These are phyloP conservation scores for Cladosporium sp. DNA, from an alignment of 2,329 filamentous ascomycete species.

Conservation along the genomic window DNA sequence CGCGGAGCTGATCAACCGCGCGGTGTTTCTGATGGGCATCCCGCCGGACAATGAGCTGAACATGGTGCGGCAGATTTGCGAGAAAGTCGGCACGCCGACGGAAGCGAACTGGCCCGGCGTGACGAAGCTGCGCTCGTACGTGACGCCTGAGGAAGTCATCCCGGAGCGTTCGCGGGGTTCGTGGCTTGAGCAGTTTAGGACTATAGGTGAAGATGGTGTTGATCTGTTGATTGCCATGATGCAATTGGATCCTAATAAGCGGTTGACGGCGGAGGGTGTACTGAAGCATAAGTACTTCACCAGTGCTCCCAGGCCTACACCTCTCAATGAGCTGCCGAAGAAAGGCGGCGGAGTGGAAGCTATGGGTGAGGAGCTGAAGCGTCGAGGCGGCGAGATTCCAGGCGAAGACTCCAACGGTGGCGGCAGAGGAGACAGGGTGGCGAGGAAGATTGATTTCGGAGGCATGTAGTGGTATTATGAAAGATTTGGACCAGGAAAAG, in stretches of 20 bases:
- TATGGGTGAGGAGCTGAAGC: conserved; percentile 79
- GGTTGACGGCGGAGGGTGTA: conserved; percentile 74
- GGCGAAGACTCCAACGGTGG: conserved; percentile 45
- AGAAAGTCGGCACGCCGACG: conserved; percentile 83
- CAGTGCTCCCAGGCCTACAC: conserved; percentile 77
- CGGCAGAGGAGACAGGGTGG: conserved; percentile 68
- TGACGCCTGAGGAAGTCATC: conserved; percentile 64
- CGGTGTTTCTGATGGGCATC: conserved; percentile 69
- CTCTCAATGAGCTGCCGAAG: conserved; percentile 75
- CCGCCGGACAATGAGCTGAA: conserved; percentile 77
- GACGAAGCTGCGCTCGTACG: conserved; percentile 74
- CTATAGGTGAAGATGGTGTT: conserved; percentile 77
- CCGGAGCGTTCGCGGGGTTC: conserved; percentile 66
- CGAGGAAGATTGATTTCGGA: conserved; percentile 79
- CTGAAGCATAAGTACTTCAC: conserved; percentile 86
- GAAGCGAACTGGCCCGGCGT: conserved; percentile 97
- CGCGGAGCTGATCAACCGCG: conserved; percentile 81
- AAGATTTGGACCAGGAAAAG: background rate
- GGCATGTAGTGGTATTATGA: conserved; percentile 23
- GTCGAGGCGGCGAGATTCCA: conserved; percentile 70
- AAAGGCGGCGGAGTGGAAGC: conserved; percentile 73
- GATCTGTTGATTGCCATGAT: conserved; percentile 87
- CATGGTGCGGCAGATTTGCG: conserved; percentile 80
- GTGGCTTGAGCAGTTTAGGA: conserved; percentile 75
- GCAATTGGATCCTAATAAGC: conserved; percentile 79